Base-by-base conservation (phyloP, 2,329 filamentous ascomycete species). In the Colletotrichum tofieldiae region DNA sequence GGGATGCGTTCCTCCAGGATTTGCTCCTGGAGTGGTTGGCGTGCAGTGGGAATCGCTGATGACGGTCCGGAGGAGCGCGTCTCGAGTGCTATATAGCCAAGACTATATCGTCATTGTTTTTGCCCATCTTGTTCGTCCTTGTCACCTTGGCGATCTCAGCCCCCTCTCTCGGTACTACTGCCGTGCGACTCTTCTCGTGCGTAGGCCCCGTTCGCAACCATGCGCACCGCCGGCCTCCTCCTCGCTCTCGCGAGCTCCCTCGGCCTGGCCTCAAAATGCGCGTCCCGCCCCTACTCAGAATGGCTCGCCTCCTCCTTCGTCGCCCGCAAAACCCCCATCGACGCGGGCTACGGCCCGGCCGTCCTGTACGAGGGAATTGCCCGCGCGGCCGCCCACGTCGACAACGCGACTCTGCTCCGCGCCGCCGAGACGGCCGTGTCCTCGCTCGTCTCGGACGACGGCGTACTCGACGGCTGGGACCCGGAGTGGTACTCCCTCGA, bases 401-500 rank as follows among this genome's bases (percentile, higher is more conserved):
- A 18, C 45, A 43, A 60, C 29, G 58, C 35, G 2, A 45, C 52
- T 3, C 56, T 72, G 3, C 69, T 72, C 35, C 54, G 45, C 12
- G 23, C 64, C 16, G 69, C 69, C 23, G 69, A 69, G 26, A 52
- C 65, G 41, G 52, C 54, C 23, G 69, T 72, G 7, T 72, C 69
- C 12, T 72, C 69, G 26, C 65, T 72, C 16, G 65, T 72, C 20
- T 39, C 49, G 41, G 69, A 55, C 1, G 78, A 87, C 49, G 88
- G 88, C 9, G 84, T 83, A 3, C 79, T 89, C 65, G 78, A 79
- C 14, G 80, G 81, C 32, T 90, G 86, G 82, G 81, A 86, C 63
- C 78, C 83, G n/a, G 78, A 79, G 4, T 85, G 83, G 76, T 86
- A 89, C 79, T 87, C 86, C 2, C 82, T 88, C 2, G 86, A 88